Evolutionary conservation across 192 early-diverging fungal species (phyloP), one percentile per base, ranked within the genome.

Genomic region (Podila verticillata): DNA sequence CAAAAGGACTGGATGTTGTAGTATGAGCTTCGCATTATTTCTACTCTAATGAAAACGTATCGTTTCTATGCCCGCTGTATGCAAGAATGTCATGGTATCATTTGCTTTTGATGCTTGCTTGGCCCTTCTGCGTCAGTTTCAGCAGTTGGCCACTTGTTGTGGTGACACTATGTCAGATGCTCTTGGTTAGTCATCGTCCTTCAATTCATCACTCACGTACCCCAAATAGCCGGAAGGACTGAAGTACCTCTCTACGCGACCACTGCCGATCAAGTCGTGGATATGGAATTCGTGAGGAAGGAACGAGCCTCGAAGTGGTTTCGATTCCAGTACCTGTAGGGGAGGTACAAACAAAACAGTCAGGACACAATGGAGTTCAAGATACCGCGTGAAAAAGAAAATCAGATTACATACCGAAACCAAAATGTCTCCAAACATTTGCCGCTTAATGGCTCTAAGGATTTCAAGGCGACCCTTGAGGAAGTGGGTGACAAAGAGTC

Each of bases 231-330:
- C 22, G n/a, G n/a, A 28, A 17, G 22, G 5, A 19, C 10, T 5
- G 4, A 36, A 15, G 63, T 74, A 87, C 86, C 77, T 82, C 63
- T 83, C 78, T n/a, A 82, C 86, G 15, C 86, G 73, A 13, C 86
- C 86, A 75, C 84, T 87, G 15, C 86, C 86, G 10, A 87, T 61
- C 44, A 87, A 47, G 61, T 87, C 86, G 63, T 87, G 86, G 19
- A 87, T 59, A 56, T 84, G 63, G 54, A 85, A 87, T 12, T 85
- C 84, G 51, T 83, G 74, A 6, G 70, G 70, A 24, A 87, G 75
- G 30, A 61, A 54, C 1, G 86, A 81, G 0, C 83, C 75, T 15
- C 72, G 66, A 30, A 87, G 56, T 12, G 66, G 74, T 34, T 85
- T 87, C 9, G 70, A 51, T 39, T 81, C 58, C 10, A 84, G 32